Conservation (phyloP, 805 yeast genomes). For the Kregervanrija delftensis region DNA sequence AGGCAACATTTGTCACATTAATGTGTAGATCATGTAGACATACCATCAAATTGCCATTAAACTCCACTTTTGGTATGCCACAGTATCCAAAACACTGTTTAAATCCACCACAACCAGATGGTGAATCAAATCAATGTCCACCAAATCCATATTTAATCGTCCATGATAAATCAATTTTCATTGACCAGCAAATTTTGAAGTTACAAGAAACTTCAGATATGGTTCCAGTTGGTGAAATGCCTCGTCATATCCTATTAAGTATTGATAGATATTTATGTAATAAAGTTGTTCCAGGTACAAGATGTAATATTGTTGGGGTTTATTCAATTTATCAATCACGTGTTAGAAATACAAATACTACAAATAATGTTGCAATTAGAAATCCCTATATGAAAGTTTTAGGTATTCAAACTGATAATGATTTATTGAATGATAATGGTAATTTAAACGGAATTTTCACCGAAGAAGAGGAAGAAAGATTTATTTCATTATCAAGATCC, state of each 20-base stretch:
- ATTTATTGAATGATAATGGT: constrained; percentile 39
- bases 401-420: constrained; percentile 78
- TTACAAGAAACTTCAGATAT: constrained; percentile 96
- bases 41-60: constrained; percentile 54
- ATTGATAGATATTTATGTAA: constrained; percentile 88
- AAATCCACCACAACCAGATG: constrained; percentile 44
- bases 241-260: constrained; percentile 81
- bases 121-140: constrained; percentile 62
- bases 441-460: constrained; percentile 44
- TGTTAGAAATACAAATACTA: constrained; percentile 42
- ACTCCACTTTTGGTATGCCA: constrained; percentile 65
- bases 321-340: constrained; percentile 85
- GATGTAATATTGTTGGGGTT: constrained; percentile 88
- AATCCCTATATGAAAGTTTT: constrained; percentile 84
- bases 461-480: constrained; percentile 93
- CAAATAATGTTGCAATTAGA: constrained; percentile 76
- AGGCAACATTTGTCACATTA: constrained; percentile 77
- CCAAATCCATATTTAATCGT: constrained; percentile 88
- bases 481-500: constrained; percentile 67
- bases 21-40: constrained; percentile 88
- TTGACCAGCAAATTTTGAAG: constrained; percentile 91
- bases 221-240: constrained; percentile 99
- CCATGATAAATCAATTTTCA: constrained; percentile 88
- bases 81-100: constrained; percentile 63
- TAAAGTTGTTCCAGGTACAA: constrained; percentile 88